A percentile compares a stretch with the other conserved stretches of the same genome.
phyloP scores from a whole-genome alignment of 306 rosid genomes.

The Medicago ruthenica region DNA sequence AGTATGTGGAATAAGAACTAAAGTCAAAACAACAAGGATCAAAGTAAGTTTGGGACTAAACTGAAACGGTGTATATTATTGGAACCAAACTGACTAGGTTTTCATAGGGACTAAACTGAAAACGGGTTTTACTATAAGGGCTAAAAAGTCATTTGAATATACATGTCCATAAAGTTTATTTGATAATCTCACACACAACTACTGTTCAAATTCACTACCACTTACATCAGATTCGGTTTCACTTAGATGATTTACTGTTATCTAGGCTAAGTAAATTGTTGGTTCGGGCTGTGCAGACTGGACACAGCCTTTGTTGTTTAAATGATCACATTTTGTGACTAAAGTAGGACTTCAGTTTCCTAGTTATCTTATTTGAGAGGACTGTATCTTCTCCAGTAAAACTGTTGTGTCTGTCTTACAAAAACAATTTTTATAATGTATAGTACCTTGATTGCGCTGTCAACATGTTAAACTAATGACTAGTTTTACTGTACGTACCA shows the following conservation, averaged over 20 bases:
- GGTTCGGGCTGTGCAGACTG: not conserved
- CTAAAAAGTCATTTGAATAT: not conserved
- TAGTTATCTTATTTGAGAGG: slow-evolving; percentile 24
- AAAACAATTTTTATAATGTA: slow-evolving; percentile 27
- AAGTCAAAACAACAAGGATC: not conserved
- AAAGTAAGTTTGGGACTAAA: not conserved
- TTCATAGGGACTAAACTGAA: not conserved
- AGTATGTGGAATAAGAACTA: not conserved
- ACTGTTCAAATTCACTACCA: not conserved
- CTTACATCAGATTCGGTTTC: slow-evolving; percentile 9
- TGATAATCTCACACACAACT: not conserved
- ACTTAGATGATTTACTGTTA: not conserved
- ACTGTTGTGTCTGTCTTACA: slow-evolving; percentile 27
- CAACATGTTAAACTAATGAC: slow-evolving; percentile 35
- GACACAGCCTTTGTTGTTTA: not conserved
- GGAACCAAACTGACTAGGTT: not conserved
- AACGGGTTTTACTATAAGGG: not conserved
- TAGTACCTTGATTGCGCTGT: slow-evolving; percentile 24
- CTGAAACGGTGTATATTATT: not conserved
- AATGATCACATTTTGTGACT: slow-evolving; percentile 28
- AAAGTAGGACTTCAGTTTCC: slow-evolving; percentile 18
- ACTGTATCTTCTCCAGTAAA: not conserved
- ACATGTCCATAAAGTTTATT: slow-evolving; percentile 3
- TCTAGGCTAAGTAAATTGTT: not conserved
- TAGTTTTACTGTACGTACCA: slow-evolving; percentile 38